A percentile compares a stretch with the other conserved stretches of the same genome.
These are phyloP conservation scores for Phaeomoniella chlamydospora DNA, from an alignment of 2,329 filamentous ascomycete genomes.

Conservation along the genomic window DNA sequence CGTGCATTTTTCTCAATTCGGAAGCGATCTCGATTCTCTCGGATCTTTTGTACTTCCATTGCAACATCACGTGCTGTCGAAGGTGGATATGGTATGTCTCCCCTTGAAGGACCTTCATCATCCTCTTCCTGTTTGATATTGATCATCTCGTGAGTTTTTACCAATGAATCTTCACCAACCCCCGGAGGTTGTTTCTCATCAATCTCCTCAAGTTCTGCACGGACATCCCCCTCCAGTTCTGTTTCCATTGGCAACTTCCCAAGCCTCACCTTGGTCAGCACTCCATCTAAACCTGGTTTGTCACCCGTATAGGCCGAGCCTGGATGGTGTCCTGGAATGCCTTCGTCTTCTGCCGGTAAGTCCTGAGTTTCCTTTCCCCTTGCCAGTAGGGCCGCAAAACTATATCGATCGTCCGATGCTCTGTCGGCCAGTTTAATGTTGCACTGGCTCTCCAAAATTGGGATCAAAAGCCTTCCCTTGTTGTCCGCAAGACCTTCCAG, in stretches of 20 bases:
- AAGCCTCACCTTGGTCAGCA: conserved; percentile 52
- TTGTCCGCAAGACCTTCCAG: conserved; percentile 74
- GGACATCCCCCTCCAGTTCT: conserved; percentile 70
- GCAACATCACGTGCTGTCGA: conserved; percentile 81
- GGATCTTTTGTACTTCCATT: conserved; percentile 86
- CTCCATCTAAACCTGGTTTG: conserved; percentile 41
- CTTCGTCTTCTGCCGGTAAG: conserved; percentile 52
- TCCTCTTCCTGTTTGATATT: conserved; percentile 74
- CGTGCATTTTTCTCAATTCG: conserved; percentile 58
- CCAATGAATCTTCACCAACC: conserved; percentile 55
- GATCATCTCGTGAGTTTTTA: conserved; percentile 78
- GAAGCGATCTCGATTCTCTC: conserved; percentile 84
- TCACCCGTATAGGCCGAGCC: conserved; percentile 47
- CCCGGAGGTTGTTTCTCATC: conserved; percentile 62
- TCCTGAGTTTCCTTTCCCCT: conserved; percentile 38
- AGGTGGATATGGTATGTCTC: conserved; percentile 72
- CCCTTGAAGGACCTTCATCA: conserved; percentile 63
- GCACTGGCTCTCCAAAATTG: conserved; percentile 51
- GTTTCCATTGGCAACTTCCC: conserved; percentile 73
- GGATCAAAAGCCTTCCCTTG: conserved; percentile 64
- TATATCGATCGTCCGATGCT: conserved; percentile 40
- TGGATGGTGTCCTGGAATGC: conserved; percentile 52
- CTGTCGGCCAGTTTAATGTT: conserved; percentile 46
- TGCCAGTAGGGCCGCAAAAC: conserved; percentile 44
- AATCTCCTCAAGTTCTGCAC: conserved; percentile 73